A percentile compares a stretch with the other conserved stretches of the same genome.
Conservation (phyloP, 441 rosid genomes). For the Biscutella auriculata region DNA sequence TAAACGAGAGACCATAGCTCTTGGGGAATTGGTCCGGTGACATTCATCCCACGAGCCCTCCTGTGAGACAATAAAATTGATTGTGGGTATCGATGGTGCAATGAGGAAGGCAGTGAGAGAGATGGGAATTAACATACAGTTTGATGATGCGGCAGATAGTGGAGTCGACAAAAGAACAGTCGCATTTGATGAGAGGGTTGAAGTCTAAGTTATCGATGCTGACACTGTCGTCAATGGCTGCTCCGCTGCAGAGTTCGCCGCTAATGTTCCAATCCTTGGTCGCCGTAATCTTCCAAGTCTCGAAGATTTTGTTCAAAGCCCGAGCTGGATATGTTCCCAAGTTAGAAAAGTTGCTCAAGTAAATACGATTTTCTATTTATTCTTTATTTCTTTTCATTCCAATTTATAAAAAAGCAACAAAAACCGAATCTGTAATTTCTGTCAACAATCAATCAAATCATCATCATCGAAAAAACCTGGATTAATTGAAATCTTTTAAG, state of each 20-base stretch:
- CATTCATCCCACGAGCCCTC: conserved; percentile 34
- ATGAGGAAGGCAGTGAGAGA: not conserved
- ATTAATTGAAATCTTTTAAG: not conserved
- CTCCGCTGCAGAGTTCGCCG: conserved; percentile 53
- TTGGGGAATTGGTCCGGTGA: conserved; percentile 39
- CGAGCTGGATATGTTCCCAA: conserved; percentile 23
- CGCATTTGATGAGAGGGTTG: conserved; percentile 63
- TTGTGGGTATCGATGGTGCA: too few relatives aligned
- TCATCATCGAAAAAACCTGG: too few relatives aligned
- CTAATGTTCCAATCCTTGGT: conserved; percentile 37
- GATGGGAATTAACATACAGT: conserved; percentile 23
- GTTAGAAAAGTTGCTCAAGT: too few relatives aligned
- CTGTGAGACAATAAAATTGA: conserved; percentile 19
- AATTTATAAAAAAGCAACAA: not conserved
- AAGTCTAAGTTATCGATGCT: conserved; percentile 11
- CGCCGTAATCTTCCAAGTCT: conserved; percentile 36
- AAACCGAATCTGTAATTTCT: too few relatives aligned
- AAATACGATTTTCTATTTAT: too few relatives aligned
- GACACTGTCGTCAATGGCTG: conserved; percentile 26
- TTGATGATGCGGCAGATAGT: conserved; percentile 44
- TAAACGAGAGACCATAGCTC: conserved; percentile 49
- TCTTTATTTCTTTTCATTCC: not conserved
- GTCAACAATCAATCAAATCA: too few relatives aligned
- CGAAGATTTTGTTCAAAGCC: conserved; percentile 38
- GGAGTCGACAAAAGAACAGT: conserved; percentile 26